Evolutionary conservation across 805 yeast species (phyloP), one percentile per base, ranked within the genome.

Genomic region (Cyberlindnera lachancei): DNA sequence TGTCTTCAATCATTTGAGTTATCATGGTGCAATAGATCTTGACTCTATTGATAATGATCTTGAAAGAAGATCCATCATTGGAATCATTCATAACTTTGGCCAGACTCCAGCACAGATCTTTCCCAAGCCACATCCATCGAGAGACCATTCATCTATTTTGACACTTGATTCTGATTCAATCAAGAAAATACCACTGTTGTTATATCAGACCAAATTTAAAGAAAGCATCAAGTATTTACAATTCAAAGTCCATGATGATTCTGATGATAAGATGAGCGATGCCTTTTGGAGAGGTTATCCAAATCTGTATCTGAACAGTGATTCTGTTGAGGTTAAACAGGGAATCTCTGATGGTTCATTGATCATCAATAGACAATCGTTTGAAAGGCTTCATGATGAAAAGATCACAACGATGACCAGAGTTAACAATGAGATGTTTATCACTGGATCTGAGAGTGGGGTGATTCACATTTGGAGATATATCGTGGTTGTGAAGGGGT

Each of bases 71-170:
- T 90, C 94, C 1, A 67, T 81, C 3, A 80, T 85, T 15, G 88
- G 94, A 2, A 81, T 82, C 45, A 86, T 86, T 31, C 92, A 87
- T 51, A 86, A 86, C 55, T 86, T 86, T 64, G 96, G 96, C 0
- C 96, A 86, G 51, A 86, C 94, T 0, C 96, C 96, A 2, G 50
- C 70, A 30, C 83, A 80, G 44, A 59, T 87, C 9, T 84, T 87
- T 45, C 61, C 59, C 13, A 69, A 68, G 31, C 79, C 87, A 0
- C 95, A 86, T 53, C 79, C 81, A 1, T 41, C 49, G 17, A 63
- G 67, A 34, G 71, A 62, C 3, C 55, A 57, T 0, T 42, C 59
- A n/a, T 55, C 59, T 15, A 35, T 54, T 18, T 57, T 77, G 3
- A 49, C 50, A 23, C 46, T 62, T 21, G 62, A 63, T 17, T 30